Base-by-base conservation (phyloP, 129 eudicot genomes). In the Daucus carota region DNA sequence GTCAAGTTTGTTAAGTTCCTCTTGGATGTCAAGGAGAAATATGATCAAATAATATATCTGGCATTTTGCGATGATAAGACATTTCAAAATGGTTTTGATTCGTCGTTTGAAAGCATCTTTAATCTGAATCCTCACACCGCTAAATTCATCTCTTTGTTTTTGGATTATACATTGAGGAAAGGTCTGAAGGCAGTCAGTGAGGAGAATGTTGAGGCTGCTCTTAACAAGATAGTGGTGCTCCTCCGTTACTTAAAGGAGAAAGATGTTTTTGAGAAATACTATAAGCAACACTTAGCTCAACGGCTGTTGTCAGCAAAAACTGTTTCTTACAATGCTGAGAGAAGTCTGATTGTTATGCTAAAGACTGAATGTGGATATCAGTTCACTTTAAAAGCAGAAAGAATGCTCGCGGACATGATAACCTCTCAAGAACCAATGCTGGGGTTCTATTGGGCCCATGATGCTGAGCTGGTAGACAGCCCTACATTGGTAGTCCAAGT, bases 281-380 rank as follows among this genome's bases (percentile, higher is more conserved):
- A 73, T 63, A 77, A 82, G 70, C 85, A 82, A 54, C 85, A 82
- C 38, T 73, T 82, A 33, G 28, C 85, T 10, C 74, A 78, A 73
- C 63, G 85, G 16, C 79, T 82, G 47, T 24, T 82, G 41, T 78
- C 85, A 6, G 85, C 79, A 10, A 78, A 82, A 52, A 78, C 82
- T 1, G 75, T 78, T 17, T 82, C 85, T 52, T 82, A 78, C 67
- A 82, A 82, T 78, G 85, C 85, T 0, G 85, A 82, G 63, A 82
- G 85, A 78, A 82, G 85, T 48, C 74, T 82, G 46, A 74, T 82
- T 26, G 82, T 78, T 24, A 82, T 78, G 82, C 82, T 82, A 31
- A 82, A 92, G 83, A 92, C 97, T 43, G 97, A 89, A 74, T 92
- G 96, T 78, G 97, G 97, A 22, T 92, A 89, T 76, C 97, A 92